Evolutionary conservation across 2,329 filamentous ascomycete species (phyloP).

Genomic region (Aspergillus quadrilineatus): DNA sequence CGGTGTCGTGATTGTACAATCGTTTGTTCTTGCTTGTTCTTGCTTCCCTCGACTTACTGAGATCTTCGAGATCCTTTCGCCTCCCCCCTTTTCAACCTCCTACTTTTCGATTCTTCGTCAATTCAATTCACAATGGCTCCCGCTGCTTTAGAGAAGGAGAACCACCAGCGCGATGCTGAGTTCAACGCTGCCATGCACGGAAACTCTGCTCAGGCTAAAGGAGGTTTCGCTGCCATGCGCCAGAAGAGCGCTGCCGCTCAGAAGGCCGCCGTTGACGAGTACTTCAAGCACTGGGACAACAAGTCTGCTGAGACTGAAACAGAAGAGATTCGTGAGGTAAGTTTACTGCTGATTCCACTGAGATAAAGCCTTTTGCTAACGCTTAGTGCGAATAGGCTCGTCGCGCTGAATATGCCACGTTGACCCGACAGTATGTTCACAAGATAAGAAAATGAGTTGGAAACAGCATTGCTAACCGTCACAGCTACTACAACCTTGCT

Average conservation of each 20-base stretch:
- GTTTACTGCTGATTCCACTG: slow-evolving; percentile 22
- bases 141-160: slow-evolving; percentile 70
- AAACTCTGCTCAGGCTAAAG: slow-evolving; percentile 65
- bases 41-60: slow-evolving; percentile 5
- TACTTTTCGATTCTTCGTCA: slow-evolving; percentile 11
- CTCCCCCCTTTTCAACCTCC: slow-evolving; percentile 12
- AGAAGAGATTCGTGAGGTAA: slow-evolving; percentile 72
- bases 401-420: slow-evolving; percentile 83
- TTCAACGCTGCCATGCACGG: slow-evolving; percentile 90
- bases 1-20: slow-evolving; percentile 1
- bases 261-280: slow-evolving; percentile 80
- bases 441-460: background rate
- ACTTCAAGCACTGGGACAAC: slow-evolving; percentile 97
- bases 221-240: slow-evolving; percentile 80
- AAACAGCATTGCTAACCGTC: slow-evolving; percentile 1
- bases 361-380: slow-evolving; percentile 16
- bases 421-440: slow-evolving; percentile 78
- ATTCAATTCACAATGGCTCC: slow-evolving; percentile 49
- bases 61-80: background rate
- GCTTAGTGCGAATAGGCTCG: slow-evolving; percentile 57
- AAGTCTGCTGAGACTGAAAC: slow-evolving; percentile 78
- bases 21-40: slow-evolving; percentile 6
- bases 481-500: slow-evolving; percentile 92
- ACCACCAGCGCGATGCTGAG: slow-evolving; percentile 79
- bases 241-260: slow-evolving; percentile 77